phyloP scores from a whole-genome alignment of 2,329 filamentous ascomycete genomes.

The Venturia nashicola region DNA sequence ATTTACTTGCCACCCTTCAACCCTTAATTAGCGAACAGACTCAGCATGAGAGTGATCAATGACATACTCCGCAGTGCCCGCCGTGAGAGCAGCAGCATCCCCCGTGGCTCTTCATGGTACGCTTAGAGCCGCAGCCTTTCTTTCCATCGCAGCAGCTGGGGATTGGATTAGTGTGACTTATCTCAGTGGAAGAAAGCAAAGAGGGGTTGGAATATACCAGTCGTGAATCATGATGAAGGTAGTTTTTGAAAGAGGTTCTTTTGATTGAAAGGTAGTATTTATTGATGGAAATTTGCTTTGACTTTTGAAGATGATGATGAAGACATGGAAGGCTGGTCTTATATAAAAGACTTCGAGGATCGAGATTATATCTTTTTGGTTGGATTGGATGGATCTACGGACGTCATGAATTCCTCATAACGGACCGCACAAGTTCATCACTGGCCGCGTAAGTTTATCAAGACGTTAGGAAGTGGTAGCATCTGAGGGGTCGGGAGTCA shows the following conservation, averaged over 20 bases:
- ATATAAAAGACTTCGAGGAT: neutral
- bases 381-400: neutral
- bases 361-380: neutral
- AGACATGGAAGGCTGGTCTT: neutral
- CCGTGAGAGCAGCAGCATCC: neutral
- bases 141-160: neutral
- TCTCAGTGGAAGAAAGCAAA: neutral
- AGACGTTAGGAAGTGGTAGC: neutral
- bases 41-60: neutral
- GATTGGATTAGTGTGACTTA: neutral
- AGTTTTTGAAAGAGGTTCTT: neutral
- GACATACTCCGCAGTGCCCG: neutral
- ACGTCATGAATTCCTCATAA: neutral
- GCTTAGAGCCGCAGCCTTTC: neutral
- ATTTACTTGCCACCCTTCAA: neutral
- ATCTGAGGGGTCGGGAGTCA: neutral
- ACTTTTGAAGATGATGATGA: neutral
- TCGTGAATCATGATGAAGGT: neutral
- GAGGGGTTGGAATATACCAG: neutral
- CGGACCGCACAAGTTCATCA: neutral
- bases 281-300: neutral
- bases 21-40: neutral
- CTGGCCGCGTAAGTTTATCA: neutral
- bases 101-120: neutral
- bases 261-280: neutral